phyloP scores from a whole-genome alignment of 768 basidiomycete genomes.

The Agaricus subrufescens region DNA sequence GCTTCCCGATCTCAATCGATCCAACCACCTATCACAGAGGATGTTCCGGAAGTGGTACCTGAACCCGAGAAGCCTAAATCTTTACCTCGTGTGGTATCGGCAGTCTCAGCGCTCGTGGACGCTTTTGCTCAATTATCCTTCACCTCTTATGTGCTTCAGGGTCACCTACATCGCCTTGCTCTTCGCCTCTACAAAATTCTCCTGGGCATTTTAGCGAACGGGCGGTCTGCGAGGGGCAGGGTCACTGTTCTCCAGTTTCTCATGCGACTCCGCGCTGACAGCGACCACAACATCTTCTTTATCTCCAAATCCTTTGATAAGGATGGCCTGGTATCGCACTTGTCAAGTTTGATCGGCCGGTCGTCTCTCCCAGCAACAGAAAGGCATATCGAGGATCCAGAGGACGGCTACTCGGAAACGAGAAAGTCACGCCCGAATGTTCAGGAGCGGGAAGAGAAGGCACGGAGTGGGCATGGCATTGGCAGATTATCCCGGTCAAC shows the following conservation, averaged over 20 bases:
- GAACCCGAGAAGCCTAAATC: constrained; percentile 18
- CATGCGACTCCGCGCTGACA: constrained; percentile 83
- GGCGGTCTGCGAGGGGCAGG: constrained; percentile 54
- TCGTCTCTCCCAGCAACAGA: constrained; percentile 20
- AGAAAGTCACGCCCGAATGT: constrained; percentile 44
- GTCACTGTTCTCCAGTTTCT: constrained; percentile 80
- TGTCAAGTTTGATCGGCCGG: constrained; percentile 65
- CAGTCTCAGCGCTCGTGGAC: constrained; percentile 57
- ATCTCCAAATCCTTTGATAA: constrained; percentile 47
- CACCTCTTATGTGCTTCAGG: constrained; percentile 51
- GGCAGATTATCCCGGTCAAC: constrained; percentile 38
- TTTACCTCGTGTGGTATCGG: constrained; percentile 48
- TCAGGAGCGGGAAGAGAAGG: constrained; percentile 46
- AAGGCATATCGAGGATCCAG: constrained; percentile 13
- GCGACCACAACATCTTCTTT: constrained; percentile 83
- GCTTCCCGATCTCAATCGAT: constrained; percentile 56
- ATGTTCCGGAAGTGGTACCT: constrained; percentile 21
- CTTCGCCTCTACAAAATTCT: constrained; percentile 49
- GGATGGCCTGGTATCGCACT: constrained; percentile 49
- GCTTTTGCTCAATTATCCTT: constrained; percentile 71
- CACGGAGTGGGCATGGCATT: constrained; percentile 48
- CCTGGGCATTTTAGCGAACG: constrained; percentile 39
- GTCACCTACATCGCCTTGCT: constrained; percentile 47
- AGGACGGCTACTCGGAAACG: constrained; percentile 21
- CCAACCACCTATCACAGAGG: constrained; percentile 35